Evolutionary conservation across 2,329 filamentous ascomycete genomes (phyloP).

Genomic region (Bisporella sp.): DNA sequence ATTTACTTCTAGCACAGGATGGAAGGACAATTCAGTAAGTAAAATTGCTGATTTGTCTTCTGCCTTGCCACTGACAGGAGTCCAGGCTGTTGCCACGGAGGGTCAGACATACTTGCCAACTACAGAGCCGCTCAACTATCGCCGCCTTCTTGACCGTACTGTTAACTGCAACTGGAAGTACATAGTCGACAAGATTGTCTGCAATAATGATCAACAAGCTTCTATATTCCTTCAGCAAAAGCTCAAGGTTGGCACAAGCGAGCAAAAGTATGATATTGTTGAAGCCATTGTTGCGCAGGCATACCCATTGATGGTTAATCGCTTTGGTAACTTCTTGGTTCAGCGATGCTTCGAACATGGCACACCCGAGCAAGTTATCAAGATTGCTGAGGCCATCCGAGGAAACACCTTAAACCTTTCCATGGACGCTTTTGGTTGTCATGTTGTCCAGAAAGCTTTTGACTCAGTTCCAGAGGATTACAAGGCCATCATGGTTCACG

Average conservation of each 20-base stretch:
- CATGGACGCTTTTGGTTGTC: slow-evolving; percentile 98
- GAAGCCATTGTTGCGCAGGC: slow-evolving; percentile 93
- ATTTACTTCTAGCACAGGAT: slow-evolving; percentile 47
- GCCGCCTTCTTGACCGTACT: slow-evolving; percentile 87
- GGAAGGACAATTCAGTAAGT: slow-evolving; percentile 27
- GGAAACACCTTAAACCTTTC: slow-evolving; percentile 90
- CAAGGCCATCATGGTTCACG: slow-evolving; percentile 98
- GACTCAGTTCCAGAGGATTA: slow-evolving; percentile 96
- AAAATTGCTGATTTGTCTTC: slow-evolving; percentile 13
- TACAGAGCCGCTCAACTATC: slow-evolving; percentile 92
- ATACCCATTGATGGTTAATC: slow-evolving; percentile 94
- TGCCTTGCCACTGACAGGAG: slow-evolving; percentile 20
- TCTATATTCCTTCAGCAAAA: slow-evolving; percentile 99
- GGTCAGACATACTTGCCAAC: slow-evolving; percentile 76
- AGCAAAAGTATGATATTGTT: slow-evolving; percentile 96
- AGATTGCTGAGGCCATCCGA: slow-evolving; percentile 89
- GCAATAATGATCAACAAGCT: slow-evolving; percentile 97
- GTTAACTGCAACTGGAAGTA: slow-evolving; percentile 99
- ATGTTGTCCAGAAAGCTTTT: slow-evolving; percentile 97
- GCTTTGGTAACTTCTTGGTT: slow-evolving; percentile 96
- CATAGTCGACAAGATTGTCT: slow-evolving; percentile 98
- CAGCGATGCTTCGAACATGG: slow-evolving; percentile 99
- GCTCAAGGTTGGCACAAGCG: slow-evolving; percentile 88
- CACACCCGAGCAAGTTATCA: slow-evolving; percentile 86
- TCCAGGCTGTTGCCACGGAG: slow-evolving; percentile 43